These are phyloP conservation scores for Podospora pseudocomata DNA, from an alignment of 495 filamentous ascomycete genomes.

Conservation along the genomic window DNA sequence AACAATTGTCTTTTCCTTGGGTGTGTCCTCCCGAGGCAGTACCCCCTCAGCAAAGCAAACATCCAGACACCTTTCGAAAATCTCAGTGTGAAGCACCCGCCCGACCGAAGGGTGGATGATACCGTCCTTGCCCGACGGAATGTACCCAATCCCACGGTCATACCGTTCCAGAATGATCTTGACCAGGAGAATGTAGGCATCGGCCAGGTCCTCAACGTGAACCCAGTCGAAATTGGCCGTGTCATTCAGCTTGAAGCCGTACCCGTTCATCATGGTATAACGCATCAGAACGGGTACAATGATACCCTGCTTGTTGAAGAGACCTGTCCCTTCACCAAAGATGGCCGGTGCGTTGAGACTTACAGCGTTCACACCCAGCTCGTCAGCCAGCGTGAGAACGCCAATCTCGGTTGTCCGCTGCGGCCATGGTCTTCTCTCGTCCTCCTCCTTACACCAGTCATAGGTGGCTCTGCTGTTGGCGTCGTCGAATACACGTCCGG, in stretches of 20 bases:
- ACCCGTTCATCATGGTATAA: slow-evolving; percentile 62
- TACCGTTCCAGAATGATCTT: slow-evolving; percentile 3
- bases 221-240: slow-evolving; percentile 14
- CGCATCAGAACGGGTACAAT: slow-evolving; percentile 10
- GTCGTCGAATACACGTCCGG: slow-evolving; percentile 7
- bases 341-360: slow-evolving; percentile 7
- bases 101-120: not conserved
- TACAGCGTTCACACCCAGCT: slow-evolving; percentile 7
- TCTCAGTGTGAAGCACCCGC: slow-evolving; percentile 8
- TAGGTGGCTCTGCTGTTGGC: slow-evolving; percentile 3
- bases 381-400: slow-evolving; percentile 8
- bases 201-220: slow-evolving; percentile 11
- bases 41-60: not conserved
- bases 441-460: slow-evolving; percentile 2
- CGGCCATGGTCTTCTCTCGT: not conserved
- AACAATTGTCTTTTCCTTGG: not conserved
- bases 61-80: slow-evolving; percentile 8
- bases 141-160: not conserved
- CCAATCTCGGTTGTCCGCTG: slow-evolving; percentile 11
- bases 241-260: slow-evolving; percentile 57
- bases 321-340: slow-evolving; percentile 10
- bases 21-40: slow-evolving; percentile 10
- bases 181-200: slow-evolving; percentile 8
- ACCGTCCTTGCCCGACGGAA: slow-evolving; percentile 7
- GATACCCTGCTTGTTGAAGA: slow-evolving; percentile 15